Conservation (phyloP, 768 basidiomycete species). For the Mycena rebaudengoi region DNA sequence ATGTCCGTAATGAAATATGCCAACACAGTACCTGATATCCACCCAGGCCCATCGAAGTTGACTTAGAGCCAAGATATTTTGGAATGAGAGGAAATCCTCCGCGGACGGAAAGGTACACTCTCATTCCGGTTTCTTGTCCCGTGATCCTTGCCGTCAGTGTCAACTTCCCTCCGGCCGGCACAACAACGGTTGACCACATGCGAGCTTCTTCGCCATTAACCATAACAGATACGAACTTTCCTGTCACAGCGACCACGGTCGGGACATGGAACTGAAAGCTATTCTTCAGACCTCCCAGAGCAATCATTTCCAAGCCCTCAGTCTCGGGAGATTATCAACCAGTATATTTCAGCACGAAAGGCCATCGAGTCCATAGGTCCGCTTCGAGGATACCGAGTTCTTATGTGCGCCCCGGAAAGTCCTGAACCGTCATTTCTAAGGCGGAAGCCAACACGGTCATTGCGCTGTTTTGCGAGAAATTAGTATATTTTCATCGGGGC, state of each 20-base stretch:
- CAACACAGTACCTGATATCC: constrained; percentile 59
- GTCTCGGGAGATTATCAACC: constrained; percentile 58
- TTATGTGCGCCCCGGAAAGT: constrained; percentile 60
- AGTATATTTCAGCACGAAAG: constrained; percentile 66
- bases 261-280: constrained; percentile 59
- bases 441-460: constrained; percentile 64
- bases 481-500: too few species aligned
- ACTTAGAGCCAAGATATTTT: constrained; percentile 68
- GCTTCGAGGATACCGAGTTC: constrained; percentile 65
- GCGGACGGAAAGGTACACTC: constrained; percentile 62
- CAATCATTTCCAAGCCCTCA: constrained; percentile 66
- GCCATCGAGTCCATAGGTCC: constrained; percentile 73
- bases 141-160: constrained; percentile 43
- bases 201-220: constrained; percentile 47
- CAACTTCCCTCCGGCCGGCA: constrained; percentile 55
- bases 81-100: constrained; percentile 70
- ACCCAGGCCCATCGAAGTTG: constrained; percentile 68
- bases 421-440: constrained; percentile 66
- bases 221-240: constrained; percentile 52
- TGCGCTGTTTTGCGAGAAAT: too few species aligned
- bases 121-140: constrained; percentile 51
- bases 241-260: constrained; percentile 64
- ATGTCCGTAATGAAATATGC: too few species aligned
- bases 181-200: constrained; percentile 59
- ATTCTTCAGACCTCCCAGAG: constrained; percentile 52